phyloP scores from a whole-genome alignment of 2,329 filamentous ascomycete species.

The Pseudonectria foliicola region DNA sequence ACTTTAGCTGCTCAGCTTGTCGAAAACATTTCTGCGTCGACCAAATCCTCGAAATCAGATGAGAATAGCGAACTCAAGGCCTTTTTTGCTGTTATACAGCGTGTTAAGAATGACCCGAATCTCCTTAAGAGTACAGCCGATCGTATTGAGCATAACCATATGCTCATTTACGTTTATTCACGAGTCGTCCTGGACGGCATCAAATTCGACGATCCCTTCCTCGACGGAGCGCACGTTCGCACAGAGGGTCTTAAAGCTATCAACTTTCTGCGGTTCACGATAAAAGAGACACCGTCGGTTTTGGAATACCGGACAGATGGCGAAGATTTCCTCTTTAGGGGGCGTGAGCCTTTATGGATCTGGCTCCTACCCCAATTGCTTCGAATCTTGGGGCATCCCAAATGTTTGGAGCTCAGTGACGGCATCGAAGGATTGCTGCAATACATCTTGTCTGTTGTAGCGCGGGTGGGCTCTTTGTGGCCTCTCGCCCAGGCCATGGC shows the following conservation, averaged over 20 bases:
- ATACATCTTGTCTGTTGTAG: constrained; percentile 39
- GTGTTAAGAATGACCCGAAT: constrained; percentile 42
- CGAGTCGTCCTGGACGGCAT: constrained; percentile 70
- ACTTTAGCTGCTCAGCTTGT: constrained; percentile 85
- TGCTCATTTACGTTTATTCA: constrained; percentile 76
- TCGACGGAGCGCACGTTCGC: constrained; percentile 46
- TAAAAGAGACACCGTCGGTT: constrained; percentile 68
- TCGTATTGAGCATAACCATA: constrained; percentile 70
- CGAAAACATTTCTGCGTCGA: constrained; percentile 64
- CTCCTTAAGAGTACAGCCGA: constrained; percentile 56
- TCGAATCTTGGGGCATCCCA: constrained; percentile 46
- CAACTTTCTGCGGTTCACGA: constrained; percentile 66
- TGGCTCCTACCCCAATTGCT: constrained; percentile 57
- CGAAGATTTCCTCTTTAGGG: constrained; percentile 42
- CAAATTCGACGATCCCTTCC: constrained; percentile 61
- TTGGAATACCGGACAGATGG: constrained; percentile 41
- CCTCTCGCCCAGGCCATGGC: constrained; percentile 35
- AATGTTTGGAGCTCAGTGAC: constrained; percentile 39
- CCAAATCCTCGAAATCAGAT: constrained; percentile 53
- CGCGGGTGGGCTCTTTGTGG: constrained; percentile 42
- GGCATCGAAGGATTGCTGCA: constrained; percentile 48
- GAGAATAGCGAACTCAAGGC: constrained; percentile 69
- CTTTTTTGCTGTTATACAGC: constrained; percentile 52
- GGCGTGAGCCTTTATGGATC: constrained; percentile 55
- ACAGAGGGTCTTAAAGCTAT: constrained; percentile 64